These are phyloP conservation scores for Syncephalastrum monosporum DNA, from an alignment of 371 early-diverging fungal species.

Conservation along the genomic window DNA sequence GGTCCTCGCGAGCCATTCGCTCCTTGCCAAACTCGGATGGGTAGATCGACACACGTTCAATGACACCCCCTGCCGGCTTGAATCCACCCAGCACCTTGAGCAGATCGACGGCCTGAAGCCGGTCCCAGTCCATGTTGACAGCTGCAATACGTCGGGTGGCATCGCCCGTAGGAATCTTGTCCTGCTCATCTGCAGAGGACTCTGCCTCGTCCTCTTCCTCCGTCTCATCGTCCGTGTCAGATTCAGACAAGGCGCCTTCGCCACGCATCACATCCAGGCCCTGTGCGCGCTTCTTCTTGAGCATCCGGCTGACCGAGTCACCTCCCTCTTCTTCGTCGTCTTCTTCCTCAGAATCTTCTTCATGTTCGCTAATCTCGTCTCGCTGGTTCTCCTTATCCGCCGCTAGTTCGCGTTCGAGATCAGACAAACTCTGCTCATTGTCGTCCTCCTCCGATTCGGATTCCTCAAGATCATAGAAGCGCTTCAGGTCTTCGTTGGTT, in stretches of 20 bases:
- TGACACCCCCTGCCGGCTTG: conserved; percentile 73
- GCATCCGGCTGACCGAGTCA: background rate
- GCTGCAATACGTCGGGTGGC: conserved; percentile 88
- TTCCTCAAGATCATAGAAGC: conserved; percentile 61
- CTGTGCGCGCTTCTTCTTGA: background rate
- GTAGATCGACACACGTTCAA: conserved; percentile 84
- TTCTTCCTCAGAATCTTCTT: conserved; percentile 15
- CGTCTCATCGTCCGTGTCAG: conserved; percentile 47
- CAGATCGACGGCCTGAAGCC: conserved; percentile 85
- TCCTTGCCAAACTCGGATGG: conserved; percentile 97
- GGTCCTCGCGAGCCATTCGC: conserved; percentile 71
- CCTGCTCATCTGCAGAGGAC: conserved; percentile 50
- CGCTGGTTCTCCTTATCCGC: conserved; percentile 43
- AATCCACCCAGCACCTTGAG: conserved; percentile 86
- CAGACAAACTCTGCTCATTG: conserved; percentile 34
- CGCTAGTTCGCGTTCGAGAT: conserved; percentile 48
- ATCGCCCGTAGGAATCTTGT: conserved; percentile 77
- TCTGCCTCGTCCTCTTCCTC: conserved; percentile 52
- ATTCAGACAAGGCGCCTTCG: conserved; percentile 65
- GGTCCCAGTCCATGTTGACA: conserved; percentile 98
- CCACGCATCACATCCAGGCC: conserved; percentile 77
- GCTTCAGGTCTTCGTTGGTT: conserved; percentile 52
- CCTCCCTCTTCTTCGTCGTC: conserved; percentile 23
- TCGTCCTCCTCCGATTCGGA: conserved; percentile 41
- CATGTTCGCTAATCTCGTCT: conserved; percentile 23